Evolutionary conservation across 225 moss, liverwort and hornwort species (phyloP), one percentile per base, ranked within the genome.

Genomic region (Bryum argenteum): DNA sequence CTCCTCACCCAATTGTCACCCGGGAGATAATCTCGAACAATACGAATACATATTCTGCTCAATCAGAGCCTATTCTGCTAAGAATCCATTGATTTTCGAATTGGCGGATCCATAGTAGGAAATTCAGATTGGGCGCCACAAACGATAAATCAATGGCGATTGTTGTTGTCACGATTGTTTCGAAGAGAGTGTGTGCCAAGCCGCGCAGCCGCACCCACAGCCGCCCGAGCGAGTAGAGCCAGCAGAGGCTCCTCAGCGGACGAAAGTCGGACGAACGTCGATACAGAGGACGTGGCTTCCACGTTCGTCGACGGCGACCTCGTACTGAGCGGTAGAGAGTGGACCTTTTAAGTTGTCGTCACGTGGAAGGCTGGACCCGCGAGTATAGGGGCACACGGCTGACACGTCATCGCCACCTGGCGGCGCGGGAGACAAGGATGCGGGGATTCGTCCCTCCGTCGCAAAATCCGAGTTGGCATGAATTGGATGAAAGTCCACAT

Each of bases 351-450:
- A 37, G 64, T 70, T 73, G 69, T 58, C 77, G 73, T 81, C 81
- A 81, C 77, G 81, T 81, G 81, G 81, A 81, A 77, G 73, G 45
- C 81, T 77, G 71, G 16, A 19, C 57, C 59, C 71, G 71, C 66
- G 64, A 9, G 37, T 37, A 70, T 65, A 75, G 80, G 66, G 16
- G 66, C 45, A 54, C 65, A 20, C 60, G 28, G 47, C 5, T 65
- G 77, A 64, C 81, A 81, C 81, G 77, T 81, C 54, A 58, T 54
- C 45, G 69, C 14, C 81, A 81, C 73, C 69, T 77, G 81, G 71
- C 61, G 75, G 28, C 43, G 12, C 43, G 20, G 33, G 54, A 61
- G 43, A 61, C 42, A 53, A 6, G 16, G 18, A 60, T 26, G 54
- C 41, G 20, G 15, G 19, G 59, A 58, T 79, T 78, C 54, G 69